These are phyloP conservation scores for Cyclaneusma minus DNA, from an alignment of 2,329 filamentous ascomycete genomes.

Conservation along the genomic window DNA sequence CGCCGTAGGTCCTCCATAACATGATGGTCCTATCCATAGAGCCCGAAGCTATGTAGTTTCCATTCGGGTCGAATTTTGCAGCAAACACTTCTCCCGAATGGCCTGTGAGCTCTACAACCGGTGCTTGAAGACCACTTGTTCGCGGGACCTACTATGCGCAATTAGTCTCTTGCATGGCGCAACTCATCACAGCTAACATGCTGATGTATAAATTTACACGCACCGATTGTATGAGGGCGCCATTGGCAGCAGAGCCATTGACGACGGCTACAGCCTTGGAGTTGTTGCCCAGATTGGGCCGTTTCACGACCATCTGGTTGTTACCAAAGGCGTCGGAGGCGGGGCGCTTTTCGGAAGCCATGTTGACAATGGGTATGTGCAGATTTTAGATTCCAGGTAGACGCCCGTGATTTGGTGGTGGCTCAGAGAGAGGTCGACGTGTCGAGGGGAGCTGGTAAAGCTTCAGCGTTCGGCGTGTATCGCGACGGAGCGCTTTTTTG, in stretches of 20 bases:
- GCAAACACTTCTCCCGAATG: conserved; percentile 78
- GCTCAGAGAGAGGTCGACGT: too few species aligned
- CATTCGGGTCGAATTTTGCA: conserved; percentile 77
- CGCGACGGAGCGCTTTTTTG: too few species aligned
- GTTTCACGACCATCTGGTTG: conserved; percentile 73
- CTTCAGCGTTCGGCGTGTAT: too few species aligned
- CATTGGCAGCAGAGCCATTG: conserved; percentile 39
- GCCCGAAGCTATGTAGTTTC: conserved; percentile 79
- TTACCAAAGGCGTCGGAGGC: conserved; percentile 71
- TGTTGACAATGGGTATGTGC: too few species aligned
- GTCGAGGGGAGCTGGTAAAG: too few species aligned
- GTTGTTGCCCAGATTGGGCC: conserved; percentile 50
- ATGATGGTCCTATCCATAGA: conserved; percentile 91
- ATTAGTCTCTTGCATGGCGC: conserved; percentile 10
- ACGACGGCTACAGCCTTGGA: conserved; percentile 39
- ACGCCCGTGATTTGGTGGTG: too few species aligned
- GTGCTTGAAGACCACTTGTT: conserved; percentile 72
- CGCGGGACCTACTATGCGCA: conserved; percentile 45
- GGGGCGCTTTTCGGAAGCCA: conserved; percentile 86
- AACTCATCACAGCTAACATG: neutral
- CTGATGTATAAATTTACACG: conserved; percentile 17
- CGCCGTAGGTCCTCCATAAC: conserved; percentile 83
- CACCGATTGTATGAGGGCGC: conserved; percentile 52
- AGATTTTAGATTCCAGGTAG: too few species aligned
- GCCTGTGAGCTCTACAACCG: conserved; percentile 85